Evolutionary conservation across 2,329 filamentous ascomycete species (phyloP), one percentile per base, ranked within the genome.

Genomic region (Nemania serpens): DNA sequence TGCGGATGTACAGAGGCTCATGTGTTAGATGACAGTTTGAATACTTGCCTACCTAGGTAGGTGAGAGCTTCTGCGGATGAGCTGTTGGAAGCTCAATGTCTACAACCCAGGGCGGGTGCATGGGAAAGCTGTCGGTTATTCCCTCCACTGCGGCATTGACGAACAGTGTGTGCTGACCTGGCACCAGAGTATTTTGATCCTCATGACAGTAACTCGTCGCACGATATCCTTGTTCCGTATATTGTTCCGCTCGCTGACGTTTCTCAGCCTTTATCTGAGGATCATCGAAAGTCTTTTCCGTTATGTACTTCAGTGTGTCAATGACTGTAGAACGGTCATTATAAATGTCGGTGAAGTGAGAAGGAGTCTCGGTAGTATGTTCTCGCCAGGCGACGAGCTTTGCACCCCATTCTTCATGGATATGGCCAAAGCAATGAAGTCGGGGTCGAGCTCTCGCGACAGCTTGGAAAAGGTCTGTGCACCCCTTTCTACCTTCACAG

Each of bases 81-180:
- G 42, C 42, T 22, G 29, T 13, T 7, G 55, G 55, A 17, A 59
- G 46, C 6, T 45, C 51, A 9, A 59, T 54, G 22, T 59, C 57
- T 2, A 87, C 71, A 2, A 86, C 17, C 82, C 82, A 88, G 0
- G 83, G 80, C 15, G 78, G 69, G 43, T 88, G 82, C 10, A 72
- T 66, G 11, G 77, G 75, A 17, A 50, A n/a, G 0, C 47, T 50
- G 1, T 80, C 77, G 6, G 72, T 61, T 2, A 75, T 68, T 3
- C 81, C 76, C 73, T 84, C 75, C 25, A 87, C 80, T 0, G 86
- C 76, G 1, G 84, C 84, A 69, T 88, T 88, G 10, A 88, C 75
- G 67, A 88, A 86, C 6, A 88, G 69, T 0, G 85, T 88, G 64
- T 86, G 78, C 43, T 75, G 70, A 0, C 80, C 81, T 7, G 46